Percentiles rank a stretch among this genome's conserved stretches.
These are phyloP conservation scores for Fusarium tricinctum DNA, from an alignment of 2,329 filamentous ascomycete genomes.

Conservation along the genomic window DNA sequence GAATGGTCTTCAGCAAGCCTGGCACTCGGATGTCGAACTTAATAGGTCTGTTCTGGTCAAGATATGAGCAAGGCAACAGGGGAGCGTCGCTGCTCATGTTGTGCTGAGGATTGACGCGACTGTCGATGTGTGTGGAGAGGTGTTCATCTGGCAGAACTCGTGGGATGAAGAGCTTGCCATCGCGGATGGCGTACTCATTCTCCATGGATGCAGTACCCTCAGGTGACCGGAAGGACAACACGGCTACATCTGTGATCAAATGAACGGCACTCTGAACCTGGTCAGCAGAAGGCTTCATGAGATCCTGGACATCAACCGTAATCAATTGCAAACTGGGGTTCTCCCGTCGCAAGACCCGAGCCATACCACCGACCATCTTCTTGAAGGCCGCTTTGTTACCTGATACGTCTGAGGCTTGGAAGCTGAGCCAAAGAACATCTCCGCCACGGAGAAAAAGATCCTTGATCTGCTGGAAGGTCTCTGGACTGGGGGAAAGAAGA, in stretches of 20 bases:
- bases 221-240: not conserved
- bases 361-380: slow-evolving; percentile 16
- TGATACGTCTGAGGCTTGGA: not conserved
- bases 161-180: slow-evolving; percentile 4
- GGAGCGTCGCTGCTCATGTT: not conserved
- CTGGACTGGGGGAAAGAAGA: not conserved
- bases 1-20: slow-evolving; percentile 11
- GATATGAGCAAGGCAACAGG: not conserved
- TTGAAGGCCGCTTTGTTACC: not conserved
- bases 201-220: not conserved
- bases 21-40: slow-evolving; percentile 12
- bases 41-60: not conserved
- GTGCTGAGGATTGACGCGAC: slow-evolving; percentile 5
- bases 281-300: not conserved
- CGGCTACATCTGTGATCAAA: not conserved
- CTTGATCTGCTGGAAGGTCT: slow-evolving; percentile 7
- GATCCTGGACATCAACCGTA: slow-evolving; percentile 5
- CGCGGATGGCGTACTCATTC: slow-evolving; percentile 3
- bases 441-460: slow-evolving; percentile 5
- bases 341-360: slow-evolving; percentile 10
- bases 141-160: slow-evolving; percentile 5
- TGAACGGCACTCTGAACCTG: not conserved
- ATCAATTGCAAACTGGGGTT: slow-evolving; percentile 13
- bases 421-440: slow-evolving; percentile 8
- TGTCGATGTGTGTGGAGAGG: slow-evolving; percentile 4